Base-by-base conservation (phyloP, 2,329 filamentous ascomycete species). In the Ambrosiella xylebori region DNA sequence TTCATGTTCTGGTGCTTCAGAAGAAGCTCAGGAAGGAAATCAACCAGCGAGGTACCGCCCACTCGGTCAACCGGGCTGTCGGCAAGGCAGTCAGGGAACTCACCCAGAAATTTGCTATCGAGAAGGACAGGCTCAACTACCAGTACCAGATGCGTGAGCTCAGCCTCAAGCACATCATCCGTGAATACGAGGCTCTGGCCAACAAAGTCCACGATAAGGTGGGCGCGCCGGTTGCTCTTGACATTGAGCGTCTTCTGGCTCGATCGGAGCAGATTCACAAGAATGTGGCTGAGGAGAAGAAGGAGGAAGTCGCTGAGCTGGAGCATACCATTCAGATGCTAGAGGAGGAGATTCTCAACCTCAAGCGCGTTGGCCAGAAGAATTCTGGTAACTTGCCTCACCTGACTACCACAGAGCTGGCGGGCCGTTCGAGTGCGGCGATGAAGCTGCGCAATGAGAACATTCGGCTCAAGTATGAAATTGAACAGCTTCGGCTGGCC, bases 381-480 rank as follows among this genome's bases (percentile, higher is more conserved):
- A 40, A 41, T 4, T 19, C 52, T 35, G 36, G 37, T 5, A 54
- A 54, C 52, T 11, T 54, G 13, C 52, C 52, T 5, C 9, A n/a
- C 27, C 5, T 54, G 3, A n/a, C 13, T 35, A 39, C 35, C 4
- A 12, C 38, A 5, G 37, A 54, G 3, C 52, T 54, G 15, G 52
- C 39, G 4, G 15, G 17, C 19, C 52, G 52, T 13, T 41, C 37
- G 5, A 54, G 52, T 39, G 52, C 52, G 7, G 52, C 52, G n/a
- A 40, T 54, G 37, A 54, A 54, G 52, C 17, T 54, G 11, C 52
- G 35, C 2, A 54, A 15, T 6, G 52, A 54, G 27, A 54, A 54
- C 52, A 44, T 41, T 13, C 52, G 52, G 9, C 52, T 54, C 37
- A 15, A 41, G 15, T 54, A 54, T 41, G 52, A 54, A 15, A 38